These are phyloP conservation scores for Mycena filopes DNA, from an alignment of 768 basidiomycete species.

Conservation along the genomic window DNA sequence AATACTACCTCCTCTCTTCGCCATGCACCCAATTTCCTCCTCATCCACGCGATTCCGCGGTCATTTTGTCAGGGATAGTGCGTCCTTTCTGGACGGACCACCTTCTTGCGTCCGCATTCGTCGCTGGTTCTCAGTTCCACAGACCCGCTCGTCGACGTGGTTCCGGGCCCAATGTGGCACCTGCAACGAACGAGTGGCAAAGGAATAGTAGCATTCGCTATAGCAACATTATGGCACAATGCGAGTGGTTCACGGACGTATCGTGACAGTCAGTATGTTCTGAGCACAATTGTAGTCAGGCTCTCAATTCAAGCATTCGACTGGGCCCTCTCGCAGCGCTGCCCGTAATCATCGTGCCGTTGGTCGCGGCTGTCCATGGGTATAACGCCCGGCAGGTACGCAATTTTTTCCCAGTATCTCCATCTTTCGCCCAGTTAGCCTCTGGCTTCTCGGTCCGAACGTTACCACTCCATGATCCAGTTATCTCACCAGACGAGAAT, in stretches of 20 bases:
- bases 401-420: constrained; percentile 16
- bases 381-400: constrained; percentile 20
- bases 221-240: constrained; percentile 10
- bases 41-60: constrained; percentile 11
- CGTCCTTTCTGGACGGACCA: neutral
- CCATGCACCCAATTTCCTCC: neutral
- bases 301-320: neutral
- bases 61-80: neutral
- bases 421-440: constrained; percentile 16
- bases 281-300: too few relatives aligned
- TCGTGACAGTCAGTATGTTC: too few relatives aligned
- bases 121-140: neutral
- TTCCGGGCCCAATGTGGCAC: neutral
- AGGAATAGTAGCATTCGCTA: neutral
- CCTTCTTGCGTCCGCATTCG: constrained; percentile 7
- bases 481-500: neutral
- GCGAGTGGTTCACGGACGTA: neutral
- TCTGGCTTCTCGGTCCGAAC: constrained; percentile 17
- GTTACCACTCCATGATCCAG: neutral
- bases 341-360: constrained; percentile 19
- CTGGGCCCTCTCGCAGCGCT: neutral
- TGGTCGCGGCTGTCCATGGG: constrained; percentile 8
- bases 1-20: neutral
- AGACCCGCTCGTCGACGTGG: neutral
- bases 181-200: neutral